These are phyloP conservation scores for Beverwykella pulmonaria DNA, from an alignment of 495 filamentous ascomycete genomes.

Conservation along the genomic window DNA sequence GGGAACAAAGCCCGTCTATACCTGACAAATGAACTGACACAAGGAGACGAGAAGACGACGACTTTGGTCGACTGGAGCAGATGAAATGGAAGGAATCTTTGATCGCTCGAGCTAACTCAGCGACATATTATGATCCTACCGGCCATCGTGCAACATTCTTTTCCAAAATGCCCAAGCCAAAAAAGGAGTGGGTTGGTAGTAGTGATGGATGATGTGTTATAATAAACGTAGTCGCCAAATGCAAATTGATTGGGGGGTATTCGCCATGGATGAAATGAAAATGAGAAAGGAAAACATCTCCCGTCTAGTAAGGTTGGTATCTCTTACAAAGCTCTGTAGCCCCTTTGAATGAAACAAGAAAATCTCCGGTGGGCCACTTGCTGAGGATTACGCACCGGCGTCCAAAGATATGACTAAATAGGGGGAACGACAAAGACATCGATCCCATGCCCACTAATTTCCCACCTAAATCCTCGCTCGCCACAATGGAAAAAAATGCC, in stretches of 20 bases:
- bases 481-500: constrained; percentile 1
- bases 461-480: background rate
- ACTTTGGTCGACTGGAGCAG: background rate
- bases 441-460: constrained; percentile 4
- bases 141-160: background rate
- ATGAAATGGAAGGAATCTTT: background rate
- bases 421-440: background rate
- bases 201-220: background rate
- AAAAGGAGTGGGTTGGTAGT: too few relatives aligned
- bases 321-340: constrained; percentile 10
- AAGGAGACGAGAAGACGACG: background rate
- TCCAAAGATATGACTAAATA: background rate
- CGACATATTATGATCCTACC: background rate
- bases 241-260: constrained; percentile 20
- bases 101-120: background rate
- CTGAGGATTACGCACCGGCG: background rate
- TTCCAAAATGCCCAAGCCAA: background rate
- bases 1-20: background rate
- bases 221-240: constrained; percentile 22
- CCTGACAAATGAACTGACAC: background rate
- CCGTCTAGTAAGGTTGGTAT: constrained; percentile 22
- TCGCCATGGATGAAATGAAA: constrained; percentile 8
- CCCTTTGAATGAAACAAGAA: constrained; percentile 6
- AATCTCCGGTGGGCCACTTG: background rate
- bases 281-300: background rate